phyloP scores from a whole-genome alignment of 148 eudicot genomes.

The Hydrangea macrophylla region DNA sequence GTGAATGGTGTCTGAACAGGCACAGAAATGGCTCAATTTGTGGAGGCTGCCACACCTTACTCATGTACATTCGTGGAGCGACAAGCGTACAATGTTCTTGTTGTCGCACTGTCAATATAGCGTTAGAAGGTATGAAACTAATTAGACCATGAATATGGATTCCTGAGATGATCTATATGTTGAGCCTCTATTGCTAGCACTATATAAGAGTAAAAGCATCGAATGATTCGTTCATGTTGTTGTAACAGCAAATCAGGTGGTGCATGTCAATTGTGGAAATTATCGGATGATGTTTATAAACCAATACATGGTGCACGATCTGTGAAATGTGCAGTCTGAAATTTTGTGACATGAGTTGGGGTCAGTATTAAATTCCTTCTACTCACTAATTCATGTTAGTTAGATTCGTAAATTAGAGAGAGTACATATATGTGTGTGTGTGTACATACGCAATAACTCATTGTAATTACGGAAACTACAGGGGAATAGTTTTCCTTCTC shows the following conservation, averaged over 20 bases:
- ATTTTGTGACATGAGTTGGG: slow-evolving; percentile 71
- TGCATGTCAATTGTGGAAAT: slow-evolving; percentile 84
- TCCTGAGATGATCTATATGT: neutral
- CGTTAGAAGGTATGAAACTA: slow-evolving; percentile 59
- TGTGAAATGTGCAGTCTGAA: slow-evolving; percentile 85
- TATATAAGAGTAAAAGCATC: neutral
- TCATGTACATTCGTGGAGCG: slow-evolving; percentile 88
- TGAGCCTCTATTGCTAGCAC: neutral
- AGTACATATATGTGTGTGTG: no score
- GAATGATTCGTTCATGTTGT: neutral
- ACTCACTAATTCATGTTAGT: no score
- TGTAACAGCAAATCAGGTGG: slow-evolving; percentile 81
- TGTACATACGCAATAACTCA: no score
- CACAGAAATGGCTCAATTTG: no score
- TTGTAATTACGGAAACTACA: no score
- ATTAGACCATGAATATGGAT: neutral
- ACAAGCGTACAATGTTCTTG: slow-evolving; percentile 92
- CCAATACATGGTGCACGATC: slow-evolving; percentile 81
- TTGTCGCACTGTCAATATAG: slow-evolving; percentile 83
- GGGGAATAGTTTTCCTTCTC: no score
- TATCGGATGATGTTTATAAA: slow-evolving; percentile 82
- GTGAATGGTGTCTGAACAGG: no score
- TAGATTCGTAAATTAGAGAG: no score
- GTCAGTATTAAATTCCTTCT: no score
- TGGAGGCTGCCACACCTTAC: slow-evolving; percentile 87